Percentiles rank a stretch among this genome's conserved stretches.
phyloP scores from a whole-genome alignment of 371 early-diverging fungal species.

The Actinomortierella wolfii region DNA sequence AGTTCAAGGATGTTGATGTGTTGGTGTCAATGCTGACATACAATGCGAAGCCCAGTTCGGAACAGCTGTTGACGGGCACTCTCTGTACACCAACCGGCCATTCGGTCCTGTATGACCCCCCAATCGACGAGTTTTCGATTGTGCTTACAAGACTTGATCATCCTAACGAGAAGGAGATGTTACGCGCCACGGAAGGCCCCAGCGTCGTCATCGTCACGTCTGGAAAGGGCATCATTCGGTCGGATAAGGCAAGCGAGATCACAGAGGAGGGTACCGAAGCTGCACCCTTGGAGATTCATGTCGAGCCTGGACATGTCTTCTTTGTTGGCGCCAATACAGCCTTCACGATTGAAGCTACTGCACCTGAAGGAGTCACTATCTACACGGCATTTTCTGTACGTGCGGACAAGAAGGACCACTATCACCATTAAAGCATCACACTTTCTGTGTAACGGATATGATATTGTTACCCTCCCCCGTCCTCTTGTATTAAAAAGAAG shows the following conservation, averaged over 20 bases:
- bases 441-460: no score
- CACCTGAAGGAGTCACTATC: conserved; percentile 52
- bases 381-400: conserved; percentile 66
- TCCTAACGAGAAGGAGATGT: conserved; percentile 52
- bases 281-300: conserved; percentile 14
- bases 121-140: conserved; percentile 94
- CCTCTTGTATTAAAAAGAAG: no score
- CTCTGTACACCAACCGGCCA: conserved; percentile 46
- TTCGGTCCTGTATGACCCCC: conserved; percentile 89
- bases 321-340: conserved; percentile 67
- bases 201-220: conserved; percentile 82
- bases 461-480: no score
- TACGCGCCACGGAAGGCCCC: conserved; percentile 76
- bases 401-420: conserved; percentile 34
- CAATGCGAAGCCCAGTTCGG: conserved; percentile 74
- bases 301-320: conserved; percentile 65
- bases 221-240: conserved; percentile 63
- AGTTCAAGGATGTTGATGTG: conserved; percentile 94
- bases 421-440: no score
- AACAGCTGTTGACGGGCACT: conserved; percentile 73
- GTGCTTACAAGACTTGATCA: conserved; percentile 60
- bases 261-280: conserved; percentile 36
- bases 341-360: conserved; percentile 50
- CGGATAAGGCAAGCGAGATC: conserved; percentile 30
- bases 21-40: conserved; percentile 94